Conservation (phyloP, 305 asterid species). For the Fraxinus latifolia region DNA sequence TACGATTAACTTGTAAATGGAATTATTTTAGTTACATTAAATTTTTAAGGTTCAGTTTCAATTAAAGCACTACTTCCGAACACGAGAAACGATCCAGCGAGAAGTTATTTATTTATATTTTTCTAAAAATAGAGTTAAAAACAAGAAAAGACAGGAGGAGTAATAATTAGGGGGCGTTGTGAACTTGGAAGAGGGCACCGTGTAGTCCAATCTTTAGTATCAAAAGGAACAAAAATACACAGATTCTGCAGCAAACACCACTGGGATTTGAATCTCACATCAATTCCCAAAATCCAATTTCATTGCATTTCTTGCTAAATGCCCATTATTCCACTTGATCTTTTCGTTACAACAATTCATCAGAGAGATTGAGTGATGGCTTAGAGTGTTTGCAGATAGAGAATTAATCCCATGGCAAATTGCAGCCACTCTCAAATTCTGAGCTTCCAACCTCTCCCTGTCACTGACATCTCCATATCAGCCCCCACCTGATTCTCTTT, state of each 20-base stretch:
- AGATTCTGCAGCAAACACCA: neutral
- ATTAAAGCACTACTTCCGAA: neutral
- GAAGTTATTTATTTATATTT: neutral
- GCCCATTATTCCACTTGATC: conserved; percentile 23
- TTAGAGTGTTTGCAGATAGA: neutral
- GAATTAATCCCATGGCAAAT: neutral
- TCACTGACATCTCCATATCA: conserved; percentile 36
- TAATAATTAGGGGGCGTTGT: neutral
- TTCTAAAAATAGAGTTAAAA: neutral
- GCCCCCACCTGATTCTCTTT: conserved; percentile 26
- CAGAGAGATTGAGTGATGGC: neutral
- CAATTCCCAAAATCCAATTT: neutral
- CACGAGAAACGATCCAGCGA: neutral
- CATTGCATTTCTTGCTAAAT: conserved; percentile 28
- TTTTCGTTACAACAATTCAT: conserved; percentile 16
- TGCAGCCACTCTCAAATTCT: conserved; percentile 53
- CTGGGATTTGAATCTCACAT: conserved; percentile 20
- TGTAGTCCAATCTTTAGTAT: conserved; percentile 4
- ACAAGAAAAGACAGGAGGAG: neutral
- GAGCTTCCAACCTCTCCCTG: conserved; percentile 39
- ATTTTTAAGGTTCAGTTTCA: neutral
- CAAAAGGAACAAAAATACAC: conserved; percentile 36
- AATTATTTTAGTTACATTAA: neutral
- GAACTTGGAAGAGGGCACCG: neutral
- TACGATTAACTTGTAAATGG: neutral